Conservation (phyloP, 2,329 filamentous ascomycete species). For the Pyricularia sp. region DNA sequence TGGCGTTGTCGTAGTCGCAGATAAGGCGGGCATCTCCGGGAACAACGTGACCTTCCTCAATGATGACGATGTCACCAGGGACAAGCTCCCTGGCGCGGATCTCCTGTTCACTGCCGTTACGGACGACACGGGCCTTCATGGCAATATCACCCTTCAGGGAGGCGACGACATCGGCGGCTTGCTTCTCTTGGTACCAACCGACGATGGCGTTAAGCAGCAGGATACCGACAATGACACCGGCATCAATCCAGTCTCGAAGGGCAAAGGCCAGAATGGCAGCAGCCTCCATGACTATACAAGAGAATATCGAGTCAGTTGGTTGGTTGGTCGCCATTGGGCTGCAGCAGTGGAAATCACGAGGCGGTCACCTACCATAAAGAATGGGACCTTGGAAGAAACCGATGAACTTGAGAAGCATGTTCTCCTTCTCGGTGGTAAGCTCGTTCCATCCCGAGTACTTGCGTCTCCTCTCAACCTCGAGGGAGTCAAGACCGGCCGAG, state of each 20-base stretch:
- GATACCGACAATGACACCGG: constrained; percentile 71
- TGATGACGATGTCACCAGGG: constrained; percentile 64
- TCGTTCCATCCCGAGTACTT: constrained; percentile 64
- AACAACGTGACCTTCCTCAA: constrained; percentile 64
- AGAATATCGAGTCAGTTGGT: neutral
- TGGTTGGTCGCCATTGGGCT: neutral
- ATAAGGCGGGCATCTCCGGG: constrained; percentile 64
- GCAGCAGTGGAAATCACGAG: too few relatives aligned
- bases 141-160: constrained; percentile 70
- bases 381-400: constrained; percentile 69
- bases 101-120: constrained; percentile 57
- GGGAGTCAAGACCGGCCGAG: constrained; percentile 47
- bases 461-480: constrained; percentile 54
- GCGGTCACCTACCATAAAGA: constrained; percentile 56
- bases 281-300: constrained; percentile 59
- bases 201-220: constrained; percentile 65
- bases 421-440: constrained; percentile 64
- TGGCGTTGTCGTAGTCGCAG: constrained; percentile 56
- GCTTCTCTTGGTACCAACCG: constrained; percentile 76
- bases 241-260: constrained; percentile 68
- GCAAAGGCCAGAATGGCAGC: constrained; percentile 65
- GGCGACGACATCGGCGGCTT: constrained; percentile 68
- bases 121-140: constrained; percentile 61
- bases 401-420: constrained; percentile 65
- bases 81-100: constrained; percentile 68